phyloP scores from a whole-genome alignment of 176 grass and related monocot species.

The Lolium multiflorum region DNA sequence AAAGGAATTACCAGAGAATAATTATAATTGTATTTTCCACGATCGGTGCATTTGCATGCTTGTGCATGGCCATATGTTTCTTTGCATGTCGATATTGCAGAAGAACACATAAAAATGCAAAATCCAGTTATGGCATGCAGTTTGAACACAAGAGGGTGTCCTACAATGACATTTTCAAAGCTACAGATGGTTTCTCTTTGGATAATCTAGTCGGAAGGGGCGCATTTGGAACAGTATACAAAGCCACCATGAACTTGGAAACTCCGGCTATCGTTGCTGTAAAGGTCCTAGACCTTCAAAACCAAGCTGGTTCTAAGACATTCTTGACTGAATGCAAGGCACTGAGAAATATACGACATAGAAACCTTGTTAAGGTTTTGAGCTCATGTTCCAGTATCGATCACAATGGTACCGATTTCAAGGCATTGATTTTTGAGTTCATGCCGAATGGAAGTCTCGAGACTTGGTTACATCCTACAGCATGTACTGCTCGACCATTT shows the following conservation, averaged over 20 bases:
- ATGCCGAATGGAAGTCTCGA: conserved; percentile 32
- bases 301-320: conserved; percentile 43
- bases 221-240: conserved; percentile 58
- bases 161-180: conserved; percentile 49
- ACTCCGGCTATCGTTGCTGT: conserved; percentile 41
- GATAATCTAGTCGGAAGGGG: conserved; percentile 46
- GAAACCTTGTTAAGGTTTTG: conserved; percentile 57
- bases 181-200: conserved; percentile 50
- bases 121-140: neutral
- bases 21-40: neutral
- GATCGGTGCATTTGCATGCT: neutral
- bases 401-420: conserved; percentile 57
- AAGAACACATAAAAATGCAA: neutral
- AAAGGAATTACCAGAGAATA: neutral
- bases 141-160: conserved; percentile 32
- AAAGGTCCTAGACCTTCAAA: conserved; percentile 59
- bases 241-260: conserved; percentile 30
- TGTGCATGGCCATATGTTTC: neutral
- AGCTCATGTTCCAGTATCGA: conserved; percentile 54
- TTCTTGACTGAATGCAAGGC: conserved; percentile 59
- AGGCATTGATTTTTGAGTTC: conserved; percentile 59
- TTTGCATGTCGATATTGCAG: neutral
- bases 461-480: neutral
- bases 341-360: conserved; percentile 48
- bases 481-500: conserved; percentile 3